Conservation (phyloP, 1,284 basidiomycete genomes). For the Sporisorium iseilematis-ciliati region DNA sequence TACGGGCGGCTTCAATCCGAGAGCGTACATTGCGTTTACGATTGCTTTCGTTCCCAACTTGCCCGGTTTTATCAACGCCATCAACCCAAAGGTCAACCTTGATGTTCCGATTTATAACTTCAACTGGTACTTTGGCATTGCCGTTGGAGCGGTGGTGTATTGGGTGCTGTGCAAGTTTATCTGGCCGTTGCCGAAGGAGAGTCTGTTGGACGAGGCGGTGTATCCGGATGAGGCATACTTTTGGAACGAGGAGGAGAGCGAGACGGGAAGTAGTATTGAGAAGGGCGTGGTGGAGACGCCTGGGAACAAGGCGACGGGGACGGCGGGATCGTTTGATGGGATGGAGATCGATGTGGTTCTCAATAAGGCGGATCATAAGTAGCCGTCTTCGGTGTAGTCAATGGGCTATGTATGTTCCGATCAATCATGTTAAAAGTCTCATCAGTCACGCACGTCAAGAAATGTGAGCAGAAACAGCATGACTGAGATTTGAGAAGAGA, state of each 20-base stretch:
- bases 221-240: slow-evolving; percentile 31
- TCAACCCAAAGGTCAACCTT: slow-evolving; percentile 25
- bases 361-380: slow-evolving; percentile 12
- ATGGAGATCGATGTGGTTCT: slow-evolving; percentile 20
- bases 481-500: slow-evolving; percentile 1
- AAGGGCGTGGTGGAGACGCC: slow-evolving; percentile 7
- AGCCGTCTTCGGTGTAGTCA: background rate
- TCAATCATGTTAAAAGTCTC: background rate
- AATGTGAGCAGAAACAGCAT: background rate
- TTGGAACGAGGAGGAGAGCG: slow-evolving; percentile 16
- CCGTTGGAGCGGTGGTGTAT: slow-evolving; percentile 17
- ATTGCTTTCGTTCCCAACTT: slow-evolving; percentile 33
- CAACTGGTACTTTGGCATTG: slow-evolving; percentile 41
- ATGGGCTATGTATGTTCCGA: background rate
- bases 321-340: slow-evolving; percentile 16
- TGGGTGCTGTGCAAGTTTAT: slow-evolving; percentile 23
- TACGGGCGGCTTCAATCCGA: slow-evolving; percentile 17
- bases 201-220: slow-evolving; percentile 25
- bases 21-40: slow-evolving; percentile 34
- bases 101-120: slow-evolving; percentile 34
- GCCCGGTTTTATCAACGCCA: slow-evolving; percentile 41
- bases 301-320: background rate
- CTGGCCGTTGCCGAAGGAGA: slow-evolving; percentile 25
- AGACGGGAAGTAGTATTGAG: slow-evolving; percentile 1
- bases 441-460: too few relatives aligned